Evolutionary conservation across 129 eudicot species (phyloP), one percentile per base, ranked within the genome.

Genomic region (Ambrosia trifida): DNA sequence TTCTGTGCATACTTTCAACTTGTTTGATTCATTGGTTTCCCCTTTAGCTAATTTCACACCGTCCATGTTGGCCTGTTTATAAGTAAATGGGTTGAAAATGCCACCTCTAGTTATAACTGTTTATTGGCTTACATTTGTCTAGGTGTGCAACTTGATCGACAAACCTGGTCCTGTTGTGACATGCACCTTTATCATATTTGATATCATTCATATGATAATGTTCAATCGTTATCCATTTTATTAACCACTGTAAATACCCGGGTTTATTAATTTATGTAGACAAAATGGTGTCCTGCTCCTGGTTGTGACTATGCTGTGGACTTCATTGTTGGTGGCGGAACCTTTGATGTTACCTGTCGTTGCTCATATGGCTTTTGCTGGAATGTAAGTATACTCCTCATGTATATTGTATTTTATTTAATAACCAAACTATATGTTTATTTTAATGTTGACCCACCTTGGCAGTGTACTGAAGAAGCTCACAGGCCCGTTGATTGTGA

Each of bases 211-310:
- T 16, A 16, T 9, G 7, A 45, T 19, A 32, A 31, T 72, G 11
- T 13, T 30, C 50, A 14, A 11, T 61, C 19, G 38, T 36, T 38
- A 11, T 40, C 7, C 12, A 38, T 45, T 78, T 56, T 51, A 46
- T 33, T 77, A 77, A 77, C 28, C n/a, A 11, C 66, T 30, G 19
- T 50, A 2, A 31, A 50, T 69, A 51, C 58, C 38, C 12, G 60
- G 57, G n/a, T 50, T 46, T 54, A 24, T 18, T 38, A 5, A 13
- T 36, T 50, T 32, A 19, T 62, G 7, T 74, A 89, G 96, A 89
- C 96, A 56, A 89, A 89, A 73, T 86, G 96, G 96, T 89, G 96
- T 73, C 96, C 96, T 12, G 96, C 93, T 72, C 96, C 96, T 68
- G 96, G 96, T 16, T 89, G 96, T 80, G 93, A 86, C 72, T 84